Conservation (phyloP, 805 yeast genomes). For the Ogataea angusta region DNA sequence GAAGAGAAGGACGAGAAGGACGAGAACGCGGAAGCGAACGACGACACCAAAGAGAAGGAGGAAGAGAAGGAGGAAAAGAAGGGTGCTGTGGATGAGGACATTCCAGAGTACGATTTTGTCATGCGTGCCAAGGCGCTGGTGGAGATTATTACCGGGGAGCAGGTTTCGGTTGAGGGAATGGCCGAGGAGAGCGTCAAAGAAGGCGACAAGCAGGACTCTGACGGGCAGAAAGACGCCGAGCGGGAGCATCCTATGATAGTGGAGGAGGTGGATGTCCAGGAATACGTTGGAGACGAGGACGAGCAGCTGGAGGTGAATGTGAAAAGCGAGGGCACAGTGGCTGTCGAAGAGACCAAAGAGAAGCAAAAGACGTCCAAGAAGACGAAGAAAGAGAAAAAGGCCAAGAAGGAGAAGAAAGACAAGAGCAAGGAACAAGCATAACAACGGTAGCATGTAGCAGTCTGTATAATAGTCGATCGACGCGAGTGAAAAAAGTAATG, state of each 20-base stretch:
- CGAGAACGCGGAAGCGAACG: constrained; percentile 5
- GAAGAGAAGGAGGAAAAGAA: constrained; percentile 11
- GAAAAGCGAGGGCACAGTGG: not conserved
- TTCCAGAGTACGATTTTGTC: constrained; percentile 39
- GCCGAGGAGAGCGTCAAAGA: constrained; percentile 12
- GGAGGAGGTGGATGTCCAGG: constrained; percentile 43
- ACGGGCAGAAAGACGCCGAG: constrained; percentile 7
- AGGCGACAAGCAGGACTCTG: not conserved
- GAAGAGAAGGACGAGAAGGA: constrained; percentile 29
- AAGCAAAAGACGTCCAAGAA: constrained; percentile 11
- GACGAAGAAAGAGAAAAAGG: constrained; percentile 10
- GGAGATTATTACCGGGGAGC: constrained; percentile 35
- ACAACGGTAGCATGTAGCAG: constrained; percentile 5
- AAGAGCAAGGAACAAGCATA: constrained; percentile 9
- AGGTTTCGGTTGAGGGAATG: constrained; percentile 34
- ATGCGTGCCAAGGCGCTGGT: constrained; percentile 39
- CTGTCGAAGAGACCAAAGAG: no score
- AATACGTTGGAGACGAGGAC: constrained; percentile 31
- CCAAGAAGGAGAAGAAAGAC: constrained; percentile 13
- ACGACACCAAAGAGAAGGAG: constrained; percentile 7
- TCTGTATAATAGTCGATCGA: constrained; percentile 9
- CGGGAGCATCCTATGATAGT: constrained; percentile 29
- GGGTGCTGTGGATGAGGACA: constrained; percentile 15
- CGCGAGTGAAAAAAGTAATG: constrained; percentile 17
- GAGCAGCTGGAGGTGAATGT: constrained; percentile 16